Percentiles rank a stretch among this genome's conserved stretches.
phyloP scores from a whole-genome alignment of 169 alveolate genomes.

The Cryptosporidium meleagridis region DNA sequence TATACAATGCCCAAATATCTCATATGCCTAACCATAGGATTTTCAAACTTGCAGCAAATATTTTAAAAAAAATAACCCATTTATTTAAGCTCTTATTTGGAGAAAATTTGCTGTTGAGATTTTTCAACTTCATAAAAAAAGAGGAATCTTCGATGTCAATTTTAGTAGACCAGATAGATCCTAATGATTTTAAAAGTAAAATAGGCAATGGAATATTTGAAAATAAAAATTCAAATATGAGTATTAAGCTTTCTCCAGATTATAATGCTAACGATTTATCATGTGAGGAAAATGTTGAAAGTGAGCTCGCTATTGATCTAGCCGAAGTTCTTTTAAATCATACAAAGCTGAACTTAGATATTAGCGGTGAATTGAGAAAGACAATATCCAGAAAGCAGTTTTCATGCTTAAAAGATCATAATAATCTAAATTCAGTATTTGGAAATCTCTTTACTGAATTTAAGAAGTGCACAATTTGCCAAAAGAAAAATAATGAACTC shows the following conservation, averaged over 20 bases:
- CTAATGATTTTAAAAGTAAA: not conserved
- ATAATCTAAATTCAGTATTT: not conserved
- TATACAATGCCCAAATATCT: slow-evolving; percentile 65
- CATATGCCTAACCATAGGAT: slow-evolving; percentile 74
- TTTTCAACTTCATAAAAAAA: not conserved
- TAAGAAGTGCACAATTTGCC: slow-evolving; percentile 10
- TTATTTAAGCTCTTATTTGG: slow-evolving; percentile 44
- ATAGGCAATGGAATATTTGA: not conserved
- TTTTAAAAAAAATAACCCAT: slow-evolving; percentile 14
- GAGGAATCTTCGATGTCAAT: slow-evolving; percentile 17
- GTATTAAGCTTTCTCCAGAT: not conserved
- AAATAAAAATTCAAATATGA: not conserved
- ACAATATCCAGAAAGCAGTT: not conserved
- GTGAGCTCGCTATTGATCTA: not conserved
- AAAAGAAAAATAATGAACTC: slow-evolving; percentile 2
- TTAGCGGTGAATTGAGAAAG: not conserved
- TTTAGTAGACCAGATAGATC: not conserved
- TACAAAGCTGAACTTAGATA: not conserved
- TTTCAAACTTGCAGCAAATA: slow-evolving; percentile 25
- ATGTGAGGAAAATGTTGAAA: not conserved
- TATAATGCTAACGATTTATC: not conserved
- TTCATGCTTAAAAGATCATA: not conserved
- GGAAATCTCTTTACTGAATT: not conserved
- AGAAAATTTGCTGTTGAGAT: not conserved
- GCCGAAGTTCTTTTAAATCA: not conserved